Evolutionary conservation across 129 eudicot species (phyloP).

Genomic region (Cynara cardunculus): DNA sequence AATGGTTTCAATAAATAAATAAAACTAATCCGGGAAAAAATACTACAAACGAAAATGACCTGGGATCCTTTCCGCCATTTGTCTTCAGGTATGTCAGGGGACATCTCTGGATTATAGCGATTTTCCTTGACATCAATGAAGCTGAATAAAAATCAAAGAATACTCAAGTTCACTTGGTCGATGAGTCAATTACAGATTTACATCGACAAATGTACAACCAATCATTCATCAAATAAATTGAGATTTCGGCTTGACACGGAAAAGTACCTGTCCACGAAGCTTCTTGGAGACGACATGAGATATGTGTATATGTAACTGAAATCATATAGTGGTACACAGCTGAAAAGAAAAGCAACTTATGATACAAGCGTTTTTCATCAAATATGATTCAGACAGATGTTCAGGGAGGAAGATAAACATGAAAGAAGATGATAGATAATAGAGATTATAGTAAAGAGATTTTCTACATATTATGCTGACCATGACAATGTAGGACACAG

Average conservation of each 20-base stretch:
- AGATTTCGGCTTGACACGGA: not conserved
- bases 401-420: not conserved
- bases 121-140: conserved; percentile 33
- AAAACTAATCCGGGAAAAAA: not conserved
- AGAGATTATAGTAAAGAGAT: not conserved
- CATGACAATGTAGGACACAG: not conserved
- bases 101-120: conserved; percentile 43
- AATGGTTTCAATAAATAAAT: not conserved
- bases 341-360: conserved; percentile 29
- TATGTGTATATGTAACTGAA: conserved; percentile 48
- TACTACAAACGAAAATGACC: conserved; percentile 23
- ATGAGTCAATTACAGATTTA: not conserved
- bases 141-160: conserved; percentile 28
- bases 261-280: conserved; percentile 54
- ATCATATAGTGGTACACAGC: conserved; percentile 55
- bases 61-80: conserved; percentile 59
- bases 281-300: conserved; percentile 46
- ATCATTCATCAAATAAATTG: not conserved
- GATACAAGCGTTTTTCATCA: not conserved
- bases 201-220: not conserved
- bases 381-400: not conserved
- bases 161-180: not conserved
- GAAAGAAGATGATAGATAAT: not conserved
- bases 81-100: conserved; percentile 43
- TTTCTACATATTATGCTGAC: not conserved